Evolutionary conservation across 352 stramenopile species (phyloP).

Genomic region (Phytophthora constricta): DNA sequence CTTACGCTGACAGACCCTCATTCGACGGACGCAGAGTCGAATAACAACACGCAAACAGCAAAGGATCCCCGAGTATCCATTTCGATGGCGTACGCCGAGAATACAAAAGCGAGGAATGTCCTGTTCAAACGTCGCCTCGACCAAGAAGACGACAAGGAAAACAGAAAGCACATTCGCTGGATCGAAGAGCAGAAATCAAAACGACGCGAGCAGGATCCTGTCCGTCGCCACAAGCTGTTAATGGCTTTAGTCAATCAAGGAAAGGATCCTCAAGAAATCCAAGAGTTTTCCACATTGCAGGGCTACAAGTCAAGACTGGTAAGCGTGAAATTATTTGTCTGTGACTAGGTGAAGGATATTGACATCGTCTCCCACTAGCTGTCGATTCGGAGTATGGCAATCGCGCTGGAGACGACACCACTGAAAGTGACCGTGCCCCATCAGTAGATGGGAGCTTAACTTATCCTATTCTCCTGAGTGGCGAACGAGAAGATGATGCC

Average conservation of each 20-base stretch:
- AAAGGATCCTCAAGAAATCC: not conserved
- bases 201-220: not conserved
- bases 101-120: not conserved
- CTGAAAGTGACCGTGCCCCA: too few species aligned
- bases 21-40: too few species aligned
- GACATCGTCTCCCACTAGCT: too few species aligned
- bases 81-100: not conserved
- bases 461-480: not conserved
- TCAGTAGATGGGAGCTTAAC: too few species aligned
- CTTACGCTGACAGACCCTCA: too few species aligned
- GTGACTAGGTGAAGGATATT: not conserved
- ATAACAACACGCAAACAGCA: too few species aligned
- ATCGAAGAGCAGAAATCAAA: not conserved
- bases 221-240: not conserved
- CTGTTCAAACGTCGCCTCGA: not conserved
- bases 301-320: not conserved
- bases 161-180: not conserved
- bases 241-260: not conserved
- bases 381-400: too few species aligned
- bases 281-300: not conserved
- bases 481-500: not conserved
- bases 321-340: not conserved
- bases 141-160: not conserved
- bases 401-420: too few species aligned
- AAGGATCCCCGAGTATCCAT: not conserved